These are phyloP conservation scores for Magnolia officinalis DNA, from an alignment of 164 flowering plant genomes.

Conservation along the genomic window DNA sequence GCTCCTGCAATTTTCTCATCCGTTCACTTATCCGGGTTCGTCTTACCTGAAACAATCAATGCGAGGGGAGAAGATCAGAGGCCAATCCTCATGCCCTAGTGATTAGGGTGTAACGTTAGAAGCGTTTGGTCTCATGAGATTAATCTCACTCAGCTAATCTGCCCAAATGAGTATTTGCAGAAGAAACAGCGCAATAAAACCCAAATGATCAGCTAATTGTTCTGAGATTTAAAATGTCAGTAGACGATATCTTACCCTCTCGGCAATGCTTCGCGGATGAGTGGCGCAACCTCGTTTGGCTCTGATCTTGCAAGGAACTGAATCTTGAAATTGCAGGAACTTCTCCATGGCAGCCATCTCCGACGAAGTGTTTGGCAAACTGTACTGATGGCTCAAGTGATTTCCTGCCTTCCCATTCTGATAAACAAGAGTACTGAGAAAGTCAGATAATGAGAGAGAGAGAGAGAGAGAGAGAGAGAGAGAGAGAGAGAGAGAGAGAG, in stretches of 20 bases:
- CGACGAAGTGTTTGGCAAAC: slow-evolving; percentile 59
- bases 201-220: no score
- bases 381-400: slow-evolving; percentile 67
- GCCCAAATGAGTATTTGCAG: no score
- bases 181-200: no score
- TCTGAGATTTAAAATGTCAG: no score
- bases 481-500: background rate
- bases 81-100: background rate
- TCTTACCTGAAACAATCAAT: slow-evolving; percentile 54
- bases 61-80: background rate
- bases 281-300: slow-evolving; percentile 95
- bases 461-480: background rate
- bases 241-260: slow-evolving; percentile 53
- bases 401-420: slow-evolving; percentile 43
- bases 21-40: slow-evolving; percentile 89
- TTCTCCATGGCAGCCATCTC: slow-evolving; percentile 63
- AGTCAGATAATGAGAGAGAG: background rate
- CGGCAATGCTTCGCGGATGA: slow-evolving; percentile 94
- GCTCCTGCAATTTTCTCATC: slow-evolving; percentile 93
- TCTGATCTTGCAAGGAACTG: slow-evolving; percentile 71
- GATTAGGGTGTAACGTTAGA: background rate
- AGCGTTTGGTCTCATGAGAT: background rate
- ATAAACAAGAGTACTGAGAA: background rate
- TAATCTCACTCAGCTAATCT: no score
- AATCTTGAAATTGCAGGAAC: slow-evolving; percentile 56